Conservation (phyloP, 2,329 filamentous ascomycete genomes). For the Pestalotiopsis sp. region DNA sequence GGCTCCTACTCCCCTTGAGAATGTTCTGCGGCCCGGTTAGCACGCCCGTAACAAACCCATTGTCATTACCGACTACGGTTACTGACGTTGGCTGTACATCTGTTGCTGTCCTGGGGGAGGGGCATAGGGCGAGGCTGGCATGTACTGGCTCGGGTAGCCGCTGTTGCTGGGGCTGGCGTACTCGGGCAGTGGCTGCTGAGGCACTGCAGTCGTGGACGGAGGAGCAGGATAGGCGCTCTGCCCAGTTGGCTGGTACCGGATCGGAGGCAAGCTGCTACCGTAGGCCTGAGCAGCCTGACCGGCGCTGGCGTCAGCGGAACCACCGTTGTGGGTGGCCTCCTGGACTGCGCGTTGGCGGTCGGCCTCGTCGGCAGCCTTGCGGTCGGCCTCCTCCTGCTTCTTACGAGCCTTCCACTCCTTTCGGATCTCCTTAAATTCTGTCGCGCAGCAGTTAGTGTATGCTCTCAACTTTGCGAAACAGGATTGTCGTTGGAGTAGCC, state of each 20-base stretch:
- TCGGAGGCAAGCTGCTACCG: slow-evolving; percentile 67
- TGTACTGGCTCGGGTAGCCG: slow-evolving; percentile 57
- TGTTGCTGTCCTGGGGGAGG: slow-evolving; percentile 56
- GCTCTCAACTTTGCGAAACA: not conserved
- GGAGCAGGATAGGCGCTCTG: slow-evolving; percentile 63
- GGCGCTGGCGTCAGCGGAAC: slow-evolving; percentile 50
- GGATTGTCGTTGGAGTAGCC: not conserved
- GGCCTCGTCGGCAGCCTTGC: slow-evolving; percentile 87
- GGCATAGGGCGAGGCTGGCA: slow-evolving; percentile 46
- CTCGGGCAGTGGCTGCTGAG: slow-evolving; percentile 42
- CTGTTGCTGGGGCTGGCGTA: slow-evolving; percentile 47
- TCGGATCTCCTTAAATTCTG: slow-evolving; percentile 98
- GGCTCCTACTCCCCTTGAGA: slow-evolving; percentile 1
- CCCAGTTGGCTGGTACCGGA: slow-evolving; percentile 66
- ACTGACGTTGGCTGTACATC: slow-evolving; percentile 61
- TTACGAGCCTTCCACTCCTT: slow-evolving; percentile 99
- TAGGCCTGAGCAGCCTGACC: slow-evolving; percentile 57
- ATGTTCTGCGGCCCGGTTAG: slow-evolving; percentile 11
- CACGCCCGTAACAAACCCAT: slow-evolving; percentile 11
- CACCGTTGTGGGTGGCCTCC: slow-evolving; percentile 45
- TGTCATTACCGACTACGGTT: slow-evolving; percentile 6
- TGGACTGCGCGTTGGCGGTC: slow-evolving; percentile 61
- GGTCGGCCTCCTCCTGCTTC: slow-evolving; percentile 93
- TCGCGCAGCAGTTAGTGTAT: slow-evolving; percentile 24
- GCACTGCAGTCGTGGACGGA: slow-evolving; percentile 45